These are phyloP conservation scores for Neospora caninum DNA, from an alignment of 169 alveolate species.

Conservation along the genomic window DNA sequence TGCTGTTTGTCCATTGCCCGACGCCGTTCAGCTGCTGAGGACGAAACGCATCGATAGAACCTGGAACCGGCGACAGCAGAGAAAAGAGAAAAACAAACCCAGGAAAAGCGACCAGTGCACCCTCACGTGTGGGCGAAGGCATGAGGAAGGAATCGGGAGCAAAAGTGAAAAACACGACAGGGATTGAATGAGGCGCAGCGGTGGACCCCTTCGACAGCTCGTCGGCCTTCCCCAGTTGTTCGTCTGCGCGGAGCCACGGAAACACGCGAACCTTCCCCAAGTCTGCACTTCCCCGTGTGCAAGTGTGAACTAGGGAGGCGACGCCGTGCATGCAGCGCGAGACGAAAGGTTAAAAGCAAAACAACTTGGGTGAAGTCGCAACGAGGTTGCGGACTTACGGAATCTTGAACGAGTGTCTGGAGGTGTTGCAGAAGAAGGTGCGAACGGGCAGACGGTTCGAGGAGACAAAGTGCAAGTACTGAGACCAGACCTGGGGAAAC, in stretches of 20 bases:
- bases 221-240: too few species aligned
- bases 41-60: conserved; percentile 18
- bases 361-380: background rate
- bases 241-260: too few species aligned
- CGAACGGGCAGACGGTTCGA: conserved; percentile 50
- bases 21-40: background rate
- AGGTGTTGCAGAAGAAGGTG: conserved; percentile 50
- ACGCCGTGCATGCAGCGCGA: too few species aligned
- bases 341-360: too few species aligned
- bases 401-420: conserved; percentile 43
- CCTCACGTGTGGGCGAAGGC: too few species aligned
- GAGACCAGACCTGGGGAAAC: conserved; percentile 41
- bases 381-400: conserved; percentile 34
- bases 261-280: background rate
- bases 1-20: background rate
- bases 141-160: too few species aligned
- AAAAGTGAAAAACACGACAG: too few species aligned
- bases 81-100: too few species aligned
- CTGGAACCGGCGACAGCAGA: background rate
- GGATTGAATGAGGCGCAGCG: too few species aligned
- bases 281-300: background rate
- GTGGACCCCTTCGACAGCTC: too few species aligned
- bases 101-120: too few species aligned
- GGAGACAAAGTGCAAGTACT: conserved; percentile 50
- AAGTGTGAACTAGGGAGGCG: background rate